Percentiles rank a stretch among this genome's conserved stretches.
Conservation (phyloP, 2,329 filamentous ascomycete species). For the Microdochium bolleyi region DNA sequence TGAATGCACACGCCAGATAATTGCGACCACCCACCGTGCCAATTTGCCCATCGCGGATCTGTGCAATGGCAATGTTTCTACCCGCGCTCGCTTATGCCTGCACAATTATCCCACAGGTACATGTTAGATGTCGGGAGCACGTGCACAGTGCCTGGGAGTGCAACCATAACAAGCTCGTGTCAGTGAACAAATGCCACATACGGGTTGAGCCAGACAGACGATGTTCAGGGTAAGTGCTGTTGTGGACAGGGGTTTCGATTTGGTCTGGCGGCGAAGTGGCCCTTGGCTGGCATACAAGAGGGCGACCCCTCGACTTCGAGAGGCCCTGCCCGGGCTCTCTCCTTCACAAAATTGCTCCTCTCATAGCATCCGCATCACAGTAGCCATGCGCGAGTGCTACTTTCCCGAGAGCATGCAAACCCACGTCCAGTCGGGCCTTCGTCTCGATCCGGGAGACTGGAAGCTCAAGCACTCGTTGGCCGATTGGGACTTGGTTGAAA, state of each 20-base stretch:
- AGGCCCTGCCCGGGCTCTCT: neutral
- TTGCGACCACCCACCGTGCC: neutral
- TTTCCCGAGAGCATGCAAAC: neutral
- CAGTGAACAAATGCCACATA: neutral
- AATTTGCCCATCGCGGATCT: neutral
- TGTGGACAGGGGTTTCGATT: neutral
- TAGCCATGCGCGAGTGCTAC: neutral
- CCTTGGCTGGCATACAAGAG: neutral
- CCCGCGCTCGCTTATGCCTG: neutral
- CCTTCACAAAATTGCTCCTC: neutral
- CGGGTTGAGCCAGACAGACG: neutral
- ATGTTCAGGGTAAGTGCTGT: neutral
- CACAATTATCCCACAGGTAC: neutral
- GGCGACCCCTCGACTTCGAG: neutral
- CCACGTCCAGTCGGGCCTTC: neutral
- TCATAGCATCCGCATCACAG: neutral
- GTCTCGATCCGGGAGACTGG: neutral
- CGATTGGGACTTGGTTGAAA: neutral
- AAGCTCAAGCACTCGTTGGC: neutral
- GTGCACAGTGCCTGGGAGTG: neutral
- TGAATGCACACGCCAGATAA: neutral
- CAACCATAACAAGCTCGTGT: neutral
- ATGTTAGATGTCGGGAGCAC: neutral
- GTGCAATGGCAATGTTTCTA: neutral
- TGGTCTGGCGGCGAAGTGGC: neutral